phyloP scores from a whole-genome alignment of 2,329 filamentous ascomycete genomes.

The Sclerotinia trifoliorum region DNA sequence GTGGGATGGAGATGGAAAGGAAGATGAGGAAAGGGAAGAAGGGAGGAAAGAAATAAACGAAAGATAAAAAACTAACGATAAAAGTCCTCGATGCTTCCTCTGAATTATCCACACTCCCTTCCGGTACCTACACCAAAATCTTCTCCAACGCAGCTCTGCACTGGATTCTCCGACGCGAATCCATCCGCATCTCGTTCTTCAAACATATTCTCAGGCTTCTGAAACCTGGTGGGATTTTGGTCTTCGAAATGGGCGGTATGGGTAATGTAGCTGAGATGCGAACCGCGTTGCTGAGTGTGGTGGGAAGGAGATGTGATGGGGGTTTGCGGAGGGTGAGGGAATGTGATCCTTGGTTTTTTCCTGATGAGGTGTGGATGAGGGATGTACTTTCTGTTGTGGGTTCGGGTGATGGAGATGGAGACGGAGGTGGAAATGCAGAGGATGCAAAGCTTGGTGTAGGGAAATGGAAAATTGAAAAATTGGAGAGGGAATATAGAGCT shows the following conservation, averaged over 20 bases:
- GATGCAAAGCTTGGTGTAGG: constrained; percentile 44
- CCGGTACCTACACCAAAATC: constrained; percentile 48
- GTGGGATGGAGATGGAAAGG: no score
- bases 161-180: constrained; percentile 57
- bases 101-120: constrained; percentile 35
- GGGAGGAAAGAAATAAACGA: no score
- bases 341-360: constrained; percentile 69
- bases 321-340: constrained; percentile 50
- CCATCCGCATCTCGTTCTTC: constrained; percentile 52
- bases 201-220: constrained; percentile 51
- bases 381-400: constrained; percentile 32
- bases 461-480: constrained; percentile 43
- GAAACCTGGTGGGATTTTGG: constrained; percentile 55
- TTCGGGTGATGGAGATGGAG: no score
- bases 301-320: constrained; percentile 48
- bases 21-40: not conserved
- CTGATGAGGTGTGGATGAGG: constrained; percentile 58
- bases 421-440: not conserved
- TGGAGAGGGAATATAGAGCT: constrained; percentile 64
- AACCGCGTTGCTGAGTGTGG: constrained; percentile 52
- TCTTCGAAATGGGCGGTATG: constrained; percentile 70
- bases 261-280: constrained; percentile 66
- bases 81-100: constrained; percentile 49
- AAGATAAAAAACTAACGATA: no score
- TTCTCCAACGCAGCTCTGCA: constrained; percentile 65